These are phyloP conservation scores for Colletotrichum gloeosporioides DNA, from an alignment of 2,329 filamentous ascomycete genomes.

Conservation along the genomic window DNA sequence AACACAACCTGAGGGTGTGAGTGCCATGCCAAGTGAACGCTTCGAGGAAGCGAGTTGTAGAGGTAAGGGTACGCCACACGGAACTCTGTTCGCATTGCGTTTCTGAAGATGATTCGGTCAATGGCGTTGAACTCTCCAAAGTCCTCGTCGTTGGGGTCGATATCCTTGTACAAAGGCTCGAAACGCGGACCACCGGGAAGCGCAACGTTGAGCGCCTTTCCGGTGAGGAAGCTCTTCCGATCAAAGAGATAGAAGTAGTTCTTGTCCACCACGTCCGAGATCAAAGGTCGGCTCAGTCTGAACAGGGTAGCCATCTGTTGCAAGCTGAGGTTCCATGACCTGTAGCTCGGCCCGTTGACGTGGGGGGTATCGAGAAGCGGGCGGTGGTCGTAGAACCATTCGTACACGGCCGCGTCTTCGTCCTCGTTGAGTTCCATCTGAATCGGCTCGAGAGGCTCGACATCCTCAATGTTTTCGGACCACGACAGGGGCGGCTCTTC, in stretches of 20 bases:
- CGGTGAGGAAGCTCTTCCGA: slow-evolving; percentile 90
- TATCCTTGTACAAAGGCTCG: slow-evolving; percentile 96
- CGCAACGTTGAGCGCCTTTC: slow-evolving; percentile 95
- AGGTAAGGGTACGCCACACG: slow-evolving; percentile 93
- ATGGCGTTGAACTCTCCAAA: slow-evolving; percentile 99
- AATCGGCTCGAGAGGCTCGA: slow-evolving; percentile 95
- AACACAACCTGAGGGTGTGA: slow-evolving; percentile 94
- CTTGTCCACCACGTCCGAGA: slow-evolving; percentile 91
- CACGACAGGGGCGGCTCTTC: slow-evolving; percentile 97
- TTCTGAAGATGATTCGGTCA: slow-evolving; percentile 97
- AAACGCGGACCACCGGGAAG: slow-evolving; percentile 97
- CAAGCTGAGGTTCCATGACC: slow-evolving; percentile 89
- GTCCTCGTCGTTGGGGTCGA: slow-evolving; percentile 98
- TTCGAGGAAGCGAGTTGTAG: slow-evolving; percentile 95
- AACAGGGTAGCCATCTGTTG: slow-evolving; percentile 97
- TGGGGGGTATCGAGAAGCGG: slow-evolving; percentile 90
- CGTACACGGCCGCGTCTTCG: slow-evolving; percentile 88
- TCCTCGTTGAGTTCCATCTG: slow-evolving; percentile 97
- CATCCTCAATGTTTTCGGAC: slow-evolving; percentile 98
- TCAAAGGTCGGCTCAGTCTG: slow-evolving; percentile 85
- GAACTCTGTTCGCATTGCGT: slow-evolving; percentile 93
- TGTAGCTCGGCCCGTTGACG: slow-evolving; percentile 96
- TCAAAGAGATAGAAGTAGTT: slow-evolving; percentile 99
- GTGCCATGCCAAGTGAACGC: slow-evolving; percentile 92
- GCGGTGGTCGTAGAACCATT: slow-evolving; percentile 97